phyloP scores from a whole-genome alignment of 1,284 basidiomycete genomes.

The Stygiomarasmius scandens region DNA sequence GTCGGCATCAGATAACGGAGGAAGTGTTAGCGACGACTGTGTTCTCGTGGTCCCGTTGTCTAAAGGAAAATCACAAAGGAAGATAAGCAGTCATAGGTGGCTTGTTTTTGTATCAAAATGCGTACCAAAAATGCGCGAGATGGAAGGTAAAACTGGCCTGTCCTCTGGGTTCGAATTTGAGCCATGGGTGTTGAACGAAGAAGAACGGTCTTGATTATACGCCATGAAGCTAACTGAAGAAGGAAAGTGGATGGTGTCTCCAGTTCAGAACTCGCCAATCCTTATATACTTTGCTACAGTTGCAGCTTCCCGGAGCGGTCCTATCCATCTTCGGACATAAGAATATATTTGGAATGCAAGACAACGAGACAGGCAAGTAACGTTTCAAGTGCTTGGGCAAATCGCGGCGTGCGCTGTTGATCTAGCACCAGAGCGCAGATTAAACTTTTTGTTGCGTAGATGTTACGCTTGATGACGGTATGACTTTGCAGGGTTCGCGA shows the following conservation, averaged over 20 bases:
- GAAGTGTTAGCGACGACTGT: conserved; percentile 23
- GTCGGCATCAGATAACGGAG: conserved; percentile 20
- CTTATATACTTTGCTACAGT: not conserved
- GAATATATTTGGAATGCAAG: not conserved
- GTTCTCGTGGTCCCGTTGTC: conserved; percentile 12
- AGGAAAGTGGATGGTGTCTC: not conserved
- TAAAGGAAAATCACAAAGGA: not conserved
- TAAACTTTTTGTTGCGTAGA: not conserved
- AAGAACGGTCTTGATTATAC: conserved; percentile 18
- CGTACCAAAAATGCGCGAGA: conserved; percentile 28
- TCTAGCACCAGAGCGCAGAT: not conserved
- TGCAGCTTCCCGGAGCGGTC: too few relatives aligned
- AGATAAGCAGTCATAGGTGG: not conserved
- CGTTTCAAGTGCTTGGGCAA: not conserved
- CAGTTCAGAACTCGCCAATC: not conserved
- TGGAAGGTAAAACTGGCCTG: conserved; percentile 26
- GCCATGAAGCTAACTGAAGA: not conserved
- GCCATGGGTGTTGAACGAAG: conserved; percentile 6
- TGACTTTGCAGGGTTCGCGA: too few relatives aligned
- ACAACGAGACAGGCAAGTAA: not conserved
- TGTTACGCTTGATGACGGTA: not conserved
- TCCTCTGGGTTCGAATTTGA: conserved; percentile 13
- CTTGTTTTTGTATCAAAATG: not conserved
- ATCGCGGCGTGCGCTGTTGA: not conserved
- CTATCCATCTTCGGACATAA: not conserved